Conservation (phyloP, 164 flowering plant species). For the Vitis labrusca region DNA sequence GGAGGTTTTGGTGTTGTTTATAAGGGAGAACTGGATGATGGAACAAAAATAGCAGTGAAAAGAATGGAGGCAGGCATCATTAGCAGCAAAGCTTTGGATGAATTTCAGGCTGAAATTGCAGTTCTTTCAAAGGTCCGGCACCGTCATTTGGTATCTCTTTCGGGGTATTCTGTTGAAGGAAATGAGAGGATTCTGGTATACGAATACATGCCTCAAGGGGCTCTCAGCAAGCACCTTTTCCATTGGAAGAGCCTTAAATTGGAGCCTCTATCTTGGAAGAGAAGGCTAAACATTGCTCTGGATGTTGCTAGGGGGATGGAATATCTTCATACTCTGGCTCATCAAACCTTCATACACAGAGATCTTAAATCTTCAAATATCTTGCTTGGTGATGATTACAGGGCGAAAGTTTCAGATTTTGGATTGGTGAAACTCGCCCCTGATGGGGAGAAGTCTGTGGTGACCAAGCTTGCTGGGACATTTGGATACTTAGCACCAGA, state of each 20-base stretch:
- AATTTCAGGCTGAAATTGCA: conserved; percentile 64
- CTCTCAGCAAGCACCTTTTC: conserved; percentile 64
- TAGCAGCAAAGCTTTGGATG: conserved; percentile 53
- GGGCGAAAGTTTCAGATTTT: conserved; percentile 73
- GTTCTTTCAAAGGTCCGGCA: conserved; percentile 76
- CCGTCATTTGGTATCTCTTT: conserved; percentile 64
- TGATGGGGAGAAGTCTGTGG: conserved; percentile 51
- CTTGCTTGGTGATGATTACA: conserved; percentile 62
- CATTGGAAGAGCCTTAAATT: conserved; percentile 52
- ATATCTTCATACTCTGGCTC: conserved; percentile 67
- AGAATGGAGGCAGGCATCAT: conserved; percentile 66
- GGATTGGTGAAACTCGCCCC: conserved; percentile 75
- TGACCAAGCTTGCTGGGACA: conserved; percentile 67
- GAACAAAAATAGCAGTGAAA: conserved; percentile 70
- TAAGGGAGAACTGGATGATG: conserved; percentile 66
- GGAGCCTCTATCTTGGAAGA: conserved; percentile 72
- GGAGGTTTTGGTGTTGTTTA: conserved; percentile 79
- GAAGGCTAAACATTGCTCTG: conserved; percentile 60
- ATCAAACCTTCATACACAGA: conserved; percentile 65
- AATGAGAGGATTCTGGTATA: conserved; percentile 60
- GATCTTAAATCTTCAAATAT: conserved; percentile 73
- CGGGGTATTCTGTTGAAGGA: conserved; percentile 60
- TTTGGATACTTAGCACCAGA: conserved; percentile 75
- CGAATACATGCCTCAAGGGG: conserved; percentile 72
- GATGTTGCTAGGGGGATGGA: conserved; percentile 78